Conservation (phyloP, 1,139 yeast genomes). For the Scheffersomyces illinoinensis region DNA sequence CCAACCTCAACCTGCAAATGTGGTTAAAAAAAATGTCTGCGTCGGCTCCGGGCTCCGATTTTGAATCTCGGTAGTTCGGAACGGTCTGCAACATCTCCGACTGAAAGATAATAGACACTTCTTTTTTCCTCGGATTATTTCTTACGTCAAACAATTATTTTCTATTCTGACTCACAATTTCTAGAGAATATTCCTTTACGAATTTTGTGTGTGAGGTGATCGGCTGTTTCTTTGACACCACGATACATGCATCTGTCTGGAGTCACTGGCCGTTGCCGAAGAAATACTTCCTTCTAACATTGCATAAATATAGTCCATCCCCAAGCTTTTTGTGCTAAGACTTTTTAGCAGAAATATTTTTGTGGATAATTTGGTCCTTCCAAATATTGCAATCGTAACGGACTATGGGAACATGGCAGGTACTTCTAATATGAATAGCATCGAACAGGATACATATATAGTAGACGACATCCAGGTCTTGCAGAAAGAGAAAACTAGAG, state of each 20-base stretch:
- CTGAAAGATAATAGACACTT: background rate
- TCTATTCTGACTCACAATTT: background rate
- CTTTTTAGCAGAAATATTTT: background rate
- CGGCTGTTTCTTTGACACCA: background rate
- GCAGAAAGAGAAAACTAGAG: background rate
- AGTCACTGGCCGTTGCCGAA: background rate
- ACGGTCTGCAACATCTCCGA: background rate
- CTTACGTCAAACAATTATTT: background rate
- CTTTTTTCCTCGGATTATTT: background rate
- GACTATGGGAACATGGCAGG: background rate
- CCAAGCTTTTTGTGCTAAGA: background rate
- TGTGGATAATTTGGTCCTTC: background rate
- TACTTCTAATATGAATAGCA: background rate
- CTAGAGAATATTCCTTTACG: background rate
- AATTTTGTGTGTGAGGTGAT: background rate
- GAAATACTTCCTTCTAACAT: background rate
- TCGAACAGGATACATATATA: background rate
- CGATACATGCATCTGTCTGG: background rate
- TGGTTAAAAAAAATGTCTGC: background rate
- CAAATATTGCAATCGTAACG: background rate
- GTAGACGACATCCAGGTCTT: background rate
- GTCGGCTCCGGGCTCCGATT: background rate
- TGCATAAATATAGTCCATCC: background rate
- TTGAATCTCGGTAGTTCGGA: background rate
- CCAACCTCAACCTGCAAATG: background rate